A percentile compares a stretch with the other conserved stretches of the same genome.
Conservation (phyloP, 495 filamentous ascomycete species). For the Darksidea phi region DNA sequence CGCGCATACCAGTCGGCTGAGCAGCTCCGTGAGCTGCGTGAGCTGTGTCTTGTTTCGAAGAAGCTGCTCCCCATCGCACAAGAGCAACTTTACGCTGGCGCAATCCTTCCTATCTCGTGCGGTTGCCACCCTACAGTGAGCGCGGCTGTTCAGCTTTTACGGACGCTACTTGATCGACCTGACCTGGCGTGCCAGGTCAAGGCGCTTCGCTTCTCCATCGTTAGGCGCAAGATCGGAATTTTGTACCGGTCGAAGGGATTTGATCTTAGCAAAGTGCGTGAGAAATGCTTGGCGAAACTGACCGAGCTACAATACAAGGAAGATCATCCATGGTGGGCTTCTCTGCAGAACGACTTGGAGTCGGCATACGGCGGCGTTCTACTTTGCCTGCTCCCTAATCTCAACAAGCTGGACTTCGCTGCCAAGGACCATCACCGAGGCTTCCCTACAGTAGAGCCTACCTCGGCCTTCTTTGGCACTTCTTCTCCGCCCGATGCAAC, state of each 20-base stretch:
- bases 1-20: no score
- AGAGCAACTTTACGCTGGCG: not conserved
- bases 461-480: not conserved
- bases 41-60: not conserved
- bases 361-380: not conserved
- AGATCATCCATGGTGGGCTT: not conserved
- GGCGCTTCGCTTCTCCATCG: not conserved
- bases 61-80: not conserved
- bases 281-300: not conserved
- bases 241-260: not conserved
- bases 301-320: not conserved
- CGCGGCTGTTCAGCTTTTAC: not conserved
- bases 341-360: not conserved
- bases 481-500: not conserved
- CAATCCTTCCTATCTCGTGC: not conserved
- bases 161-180: not conserved
- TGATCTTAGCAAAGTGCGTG: not conserved
- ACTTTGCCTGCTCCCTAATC: not conserved
- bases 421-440: not conserved
- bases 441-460: not conserved
- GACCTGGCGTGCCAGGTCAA: not conserved
- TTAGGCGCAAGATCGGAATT: not conserved
- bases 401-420: not conserved
- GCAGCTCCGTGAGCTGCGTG: not conserved
- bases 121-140: not conserved